These are phyloP conservation scores for Lentinula guzmanii DNA, from an alignment of 768 basidiomycete species.

Conservation along the genomic window DNA sequence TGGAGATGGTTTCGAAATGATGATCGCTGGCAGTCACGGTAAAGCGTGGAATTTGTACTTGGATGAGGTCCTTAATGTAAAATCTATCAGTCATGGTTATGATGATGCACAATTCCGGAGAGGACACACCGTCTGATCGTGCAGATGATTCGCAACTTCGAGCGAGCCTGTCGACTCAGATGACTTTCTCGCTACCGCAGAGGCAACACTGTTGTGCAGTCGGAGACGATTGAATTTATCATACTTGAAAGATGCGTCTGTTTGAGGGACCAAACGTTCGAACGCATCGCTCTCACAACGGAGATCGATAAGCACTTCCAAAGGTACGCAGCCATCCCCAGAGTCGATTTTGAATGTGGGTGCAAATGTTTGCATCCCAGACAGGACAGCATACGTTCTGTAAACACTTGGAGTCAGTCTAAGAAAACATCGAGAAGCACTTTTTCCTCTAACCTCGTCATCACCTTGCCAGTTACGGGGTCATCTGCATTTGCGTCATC, in stretches of 20 bases:
- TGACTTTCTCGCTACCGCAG: slow-evolving; percentile 32
- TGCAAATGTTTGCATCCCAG: slow-evolving; percentile 84
- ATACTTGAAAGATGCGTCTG: slow-evolving; percentile 78
- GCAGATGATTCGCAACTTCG: slow-evolving; percentile 40
- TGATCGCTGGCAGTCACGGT: slow-evolving; percentile 79
- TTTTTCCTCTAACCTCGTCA: neutral
- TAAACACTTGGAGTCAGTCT: neutral
- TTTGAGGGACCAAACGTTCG: slow-evolving; percentile 86
- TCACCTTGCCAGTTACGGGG: slow-evolving; percentile 73
- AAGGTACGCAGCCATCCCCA: slow-evolving; percentile 62
- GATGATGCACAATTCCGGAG: neutral
- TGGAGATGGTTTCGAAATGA: slow-evolving; percentile 81
- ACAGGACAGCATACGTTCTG: slow-evolving; percentile 75
- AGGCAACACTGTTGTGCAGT: slow-evolving; percentile 64
- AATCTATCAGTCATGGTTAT: neutral
- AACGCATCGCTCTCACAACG: slow-evolving; percentile 78
- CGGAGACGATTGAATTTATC: slow-evolving; percentile 95
- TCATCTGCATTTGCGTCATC: slow-evolving; percentile 76
- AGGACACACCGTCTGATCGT: slow-evolving; percentile 55
- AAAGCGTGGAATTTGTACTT: slow-evolving; percentile 78
- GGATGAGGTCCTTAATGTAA: slow-evolving; percentile 63
- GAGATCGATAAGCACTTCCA: slow-evolving; percentile 85
- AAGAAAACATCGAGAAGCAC: neutral
- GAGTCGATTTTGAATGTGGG: slow-evolving; percentile 43
- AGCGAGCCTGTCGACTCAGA: slow-evolving; percentile 29